Conservation (phyloP, 345 rosid species). For the Atalantia buxifolia region DNA sequence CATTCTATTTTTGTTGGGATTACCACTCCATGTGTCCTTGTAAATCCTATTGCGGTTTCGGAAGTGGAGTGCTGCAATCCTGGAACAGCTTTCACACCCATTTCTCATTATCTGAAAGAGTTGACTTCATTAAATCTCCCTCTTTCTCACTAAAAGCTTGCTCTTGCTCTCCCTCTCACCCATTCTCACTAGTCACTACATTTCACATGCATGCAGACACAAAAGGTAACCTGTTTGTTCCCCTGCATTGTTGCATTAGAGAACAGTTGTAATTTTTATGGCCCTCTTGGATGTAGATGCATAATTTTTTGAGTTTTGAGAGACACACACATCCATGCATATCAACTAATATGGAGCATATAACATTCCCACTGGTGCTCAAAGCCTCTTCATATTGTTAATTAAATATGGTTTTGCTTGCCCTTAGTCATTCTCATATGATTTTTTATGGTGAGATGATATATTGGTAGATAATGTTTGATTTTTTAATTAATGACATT, state of each 20-base stretch:
- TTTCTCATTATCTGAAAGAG: background rate
- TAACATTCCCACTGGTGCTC: background rate
- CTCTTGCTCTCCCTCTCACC: background rate
- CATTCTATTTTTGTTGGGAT: background rate
- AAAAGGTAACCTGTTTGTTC: background rate
- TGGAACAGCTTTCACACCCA: background rate
- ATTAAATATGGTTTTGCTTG: background rate
- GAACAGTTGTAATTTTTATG: background rate
- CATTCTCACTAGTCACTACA: background rate
- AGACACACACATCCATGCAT: background rate
- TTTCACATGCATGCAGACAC: background rate
- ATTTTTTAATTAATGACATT: slow-evolving; percentile 14
- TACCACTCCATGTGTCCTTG: background rate
- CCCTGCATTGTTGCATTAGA: background rate
- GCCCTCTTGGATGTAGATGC: background rate
- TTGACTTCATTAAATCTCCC: background rate
- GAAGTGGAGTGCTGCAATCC: background rate
- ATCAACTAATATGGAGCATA: background rate
- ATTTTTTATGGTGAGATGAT: background rate
- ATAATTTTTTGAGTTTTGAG: background rate
- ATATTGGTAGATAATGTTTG: background rate
- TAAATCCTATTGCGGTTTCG: background rate
- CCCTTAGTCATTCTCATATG: background rate
- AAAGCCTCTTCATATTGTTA: background rate
- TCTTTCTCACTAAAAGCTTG: background rate